Evolutionary conservation across 306 rosid species (phyloP), one percentile per base, ranked within the genome.

Genomic region (Erythrophleum fordii): DNA sequence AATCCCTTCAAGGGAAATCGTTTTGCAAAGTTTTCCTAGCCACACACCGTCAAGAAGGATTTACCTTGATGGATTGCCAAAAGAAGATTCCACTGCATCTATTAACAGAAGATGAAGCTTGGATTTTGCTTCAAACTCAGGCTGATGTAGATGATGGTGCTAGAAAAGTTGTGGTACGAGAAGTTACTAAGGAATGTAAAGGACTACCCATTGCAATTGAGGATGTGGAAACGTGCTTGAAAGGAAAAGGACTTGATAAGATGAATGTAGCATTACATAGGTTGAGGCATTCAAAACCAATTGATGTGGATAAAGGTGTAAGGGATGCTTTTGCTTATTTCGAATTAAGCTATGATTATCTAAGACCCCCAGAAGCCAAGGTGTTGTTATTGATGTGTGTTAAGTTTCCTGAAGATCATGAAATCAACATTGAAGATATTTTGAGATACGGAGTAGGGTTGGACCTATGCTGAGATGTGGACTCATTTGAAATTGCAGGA

Each of bases 341-440:
- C 3, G 5, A 64, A 10, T 64, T 34, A 8, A 64, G 71, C 29
- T 65, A 65, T 34, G 28, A 65, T 37, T 10, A 65, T 23, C 44
- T 69, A 37, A 26, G 0, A 22, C 23, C 5, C 11, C 11, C 16
- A 23, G 13, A 16, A 13, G 58, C 75, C 29, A 69, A 45, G 8
- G 0, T 0, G 11, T 8, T 69, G 7, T 69, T 69, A 7, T 7
- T 44, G 5, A 45, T 69, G 39, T 69, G 58, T 8, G 48, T 39
- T 25, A 23, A 45, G 58, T 69, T 69, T 69, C 75, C 75, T 0
- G 58, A 45, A 25, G 75, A 69, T 45, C 41, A 69, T 26, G 6
- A 45, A 1, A 69, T 69, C 28, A 0, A 0, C 0, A 2, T 73
- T 22, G 68, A 73, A 73, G 78, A 73, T 12, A 16, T 73, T 10